Evolutionary conservation across 129 eudicot genomes (phyloP).

Genomic region (Flaveria trinervia): DNA sequence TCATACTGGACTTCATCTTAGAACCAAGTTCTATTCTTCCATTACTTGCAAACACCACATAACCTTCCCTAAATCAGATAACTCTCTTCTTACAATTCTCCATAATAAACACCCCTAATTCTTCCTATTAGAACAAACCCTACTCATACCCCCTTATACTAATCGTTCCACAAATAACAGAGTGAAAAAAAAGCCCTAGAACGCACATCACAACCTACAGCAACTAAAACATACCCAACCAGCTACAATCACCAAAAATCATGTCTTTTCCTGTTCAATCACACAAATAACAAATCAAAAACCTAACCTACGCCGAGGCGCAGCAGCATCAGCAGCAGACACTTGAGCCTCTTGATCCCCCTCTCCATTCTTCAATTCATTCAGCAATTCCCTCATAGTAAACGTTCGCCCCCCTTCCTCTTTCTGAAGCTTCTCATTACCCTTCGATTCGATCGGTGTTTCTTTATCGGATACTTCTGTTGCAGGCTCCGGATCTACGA

Average conservation of each 20-base stretch:
- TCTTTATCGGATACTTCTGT: constrained; percentile 20
- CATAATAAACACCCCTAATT: background rate
- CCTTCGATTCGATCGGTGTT: constrained; percentile 13
- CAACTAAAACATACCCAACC: background rate
- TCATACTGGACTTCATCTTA: background rate
- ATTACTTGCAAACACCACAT: constrained; percentile 13
- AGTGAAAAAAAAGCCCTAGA: constrained; percentile 12
- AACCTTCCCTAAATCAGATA: background rate
- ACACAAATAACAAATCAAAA: constrained; percentile 1
- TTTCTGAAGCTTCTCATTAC: constrained; percentile 38
- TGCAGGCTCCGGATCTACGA: constrained; percentile 30
- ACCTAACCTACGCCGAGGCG: constrained; percentile 50
- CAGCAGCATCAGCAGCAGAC: constrained; percentile 18
- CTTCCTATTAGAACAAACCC: background rate
- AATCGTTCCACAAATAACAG: constrained; percentile 18
- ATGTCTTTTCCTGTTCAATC: constrained; percentile 5
- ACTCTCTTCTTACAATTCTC: background rate
- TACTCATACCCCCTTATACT: background rate
- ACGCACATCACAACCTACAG: constrained; percentile 8
- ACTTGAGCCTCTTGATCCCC: constrained; percentile 34
- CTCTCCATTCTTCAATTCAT: constrained; percentile 78
- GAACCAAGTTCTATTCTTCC: constrained; percentile 11
- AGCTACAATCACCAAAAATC: background rate
- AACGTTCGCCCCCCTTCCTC: constrained; percentile 67
- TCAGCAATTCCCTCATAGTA: constrained; percentile 85